These are phyloP conservation scores for Physcomitrium patens DNA, from an alignment of 225 moss, liverwort and hornwort genomes.

Conservation along the genomic window DNA sequence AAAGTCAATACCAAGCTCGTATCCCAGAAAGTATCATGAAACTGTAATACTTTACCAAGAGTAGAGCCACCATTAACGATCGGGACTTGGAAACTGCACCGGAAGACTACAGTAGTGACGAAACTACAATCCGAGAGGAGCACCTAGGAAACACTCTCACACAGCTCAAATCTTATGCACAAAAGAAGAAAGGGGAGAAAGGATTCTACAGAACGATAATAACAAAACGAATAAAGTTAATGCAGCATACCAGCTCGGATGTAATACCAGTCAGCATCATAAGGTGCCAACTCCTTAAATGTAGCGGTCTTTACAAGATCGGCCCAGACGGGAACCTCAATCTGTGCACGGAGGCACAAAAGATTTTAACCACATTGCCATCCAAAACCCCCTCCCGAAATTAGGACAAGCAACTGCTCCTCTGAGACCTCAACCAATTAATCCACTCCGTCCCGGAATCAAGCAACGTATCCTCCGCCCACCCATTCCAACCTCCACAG, in stretches of 20 bases:
- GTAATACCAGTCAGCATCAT: conserved; percentile 75
- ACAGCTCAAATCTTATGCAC: no score
- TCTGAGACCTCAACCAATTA: neutral
- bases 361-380: neutral
- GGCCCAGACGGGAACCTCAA: conserved; percentile 60
- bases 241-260: conserved; percentile 63
- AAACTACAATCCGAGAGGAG: no score
- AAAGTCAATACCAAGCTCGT: neutral
- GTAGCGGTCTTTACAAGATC: conserved; percentile 79
- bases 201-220: no score
- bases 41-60: neutral
- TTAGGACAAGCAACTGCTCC: neutral
- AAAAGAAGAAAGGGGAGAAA: no score
- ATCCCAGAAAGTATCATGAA: neutral
- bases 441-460: neutral
- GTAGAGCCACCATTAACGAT: no score
- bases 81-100: no score
- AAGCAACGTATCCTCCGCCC: neutral
- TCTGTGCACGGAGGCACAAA: conserved; percentile 30
- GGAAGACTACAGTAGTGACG: no score
- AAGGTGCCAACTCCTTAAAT: conserved; percentile 71
- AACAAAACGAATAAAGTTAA: neutral
- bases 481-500: neutral
- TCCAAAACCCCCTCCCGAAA: neutral
- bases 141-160: no score